A percentile compares a stretch with the other conserved stretches of the same genome.
These are phyloP conservation scores for Pseudocercospora vitis DNA, from an alignment of 2,329 filamentous ascomycete species.

Conservation along the genomic window DNA sequence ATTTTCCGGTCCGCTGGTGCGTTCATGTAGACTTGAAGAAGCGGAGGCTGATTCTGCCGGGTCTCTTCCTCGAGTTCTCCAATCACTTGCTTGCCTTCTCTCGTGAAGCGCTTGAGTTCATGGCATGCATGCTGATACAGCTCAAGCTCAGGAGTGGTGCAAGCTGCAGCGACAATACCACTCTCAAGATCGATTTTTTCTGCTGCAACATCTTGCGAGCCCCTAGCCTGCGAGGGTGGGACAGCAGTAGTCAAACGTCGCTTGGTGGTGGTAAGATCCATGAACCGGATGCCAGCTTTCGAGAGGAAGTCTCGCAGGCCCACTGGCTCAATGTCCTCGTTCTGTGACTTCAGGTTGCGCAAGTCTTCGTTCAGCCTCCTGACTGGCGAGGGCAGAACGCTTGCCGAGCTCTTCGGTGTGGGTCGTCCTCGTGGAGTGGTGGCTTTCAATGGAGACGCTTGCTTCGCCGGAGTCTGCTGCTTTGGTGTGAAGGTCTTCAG, in stretches of 20 bases:
- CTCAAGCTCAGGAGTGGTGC: conserved; percentile 88
- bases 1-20: conserved; percentile 79
- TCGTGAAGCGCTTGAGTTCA: conserved; percentile 95
- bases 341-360: conserved; percentile 21
- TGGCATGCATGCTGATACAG: conserved; percentile 92
- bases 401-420: conserved; percentile 30
- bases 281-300: conserved; percentile 95
- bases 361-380: conserved; percentile 34
- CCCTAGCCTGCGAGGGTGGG: conserved; percentile 40
- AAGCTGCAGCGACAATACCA: conserved; percentile 84
- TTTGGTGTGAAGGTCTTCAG: conserved; percentile 43
- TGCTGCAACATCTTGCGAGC: conserved; percentile 40
- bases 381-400: conserved; percentile 27
- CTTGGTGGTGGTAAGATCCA: conserved; percentile 97
- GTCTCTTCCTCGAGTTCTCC: conserved; percentile 88
- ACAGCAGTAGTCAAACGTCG: conserved; percentile 76
- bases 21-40: conserved; percentile 88
- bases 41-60: conserved; percentile 80
- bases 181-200: conserved; percentile 59
- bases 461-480: conserved; percentile 40
- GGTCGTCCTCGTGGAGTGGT: conserved; percentile 37
- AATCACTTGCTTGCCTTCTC: conserved; percentile 84
- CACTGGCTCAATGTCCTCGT: conserved; percentile 33
- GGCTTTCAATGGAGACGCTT: conserved; percentile 44
- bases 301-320: conserved; percentile 90